Conservation (phyloP, 2,329 filamentous ascomycete genomes). For the Xylariomycetidae sp. region DNA sequence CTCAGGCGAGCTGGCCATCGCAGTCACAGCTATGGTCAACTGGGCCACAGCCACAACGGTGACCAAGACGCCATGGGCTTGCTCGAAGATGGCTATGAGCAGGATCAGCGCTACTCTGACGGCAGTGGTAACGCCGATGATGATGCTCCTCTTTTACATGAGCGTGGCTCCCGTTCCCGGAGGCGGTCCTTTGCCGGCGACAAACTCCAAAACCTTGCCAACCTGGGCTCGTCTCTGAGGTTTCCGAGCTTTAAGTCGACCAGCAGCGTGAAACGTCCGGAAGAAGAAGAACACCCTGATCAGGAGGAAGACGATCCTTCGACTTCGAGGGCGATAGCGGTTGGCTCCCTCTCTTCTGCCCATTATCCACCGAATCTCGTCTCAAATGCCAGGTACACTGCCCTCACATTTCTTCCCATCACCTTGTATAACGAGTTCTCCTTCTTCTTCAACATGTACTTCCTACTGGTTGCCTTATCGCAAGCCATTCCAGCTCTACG, state of each 20-base stretch:
- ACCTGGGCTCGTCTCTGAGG: conserved; percentile 50
- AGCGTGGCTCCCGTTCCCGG: conserved; percentile 28
- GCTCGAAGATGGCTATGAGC: conserved; percentile 57
- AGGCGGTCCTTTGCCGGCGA: conserved; percentile 36
- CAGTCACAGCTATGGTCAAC: conserved; percentile 54
- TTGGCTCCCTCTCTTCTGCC: conserved; percentile 67
- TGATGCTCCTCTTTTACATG: conserved; percentile 67
- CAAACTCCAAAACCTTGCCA: conserved; percentile 38
- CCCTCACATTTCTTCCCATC: conserved; percentile 86
- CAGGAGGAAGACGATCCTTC: conserved; percentile 58
- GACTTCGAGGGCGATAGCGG: conserved; percentile 68
- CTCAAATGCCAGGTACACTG: conserved; percentile 96
- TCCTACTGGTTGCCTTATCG: conserved; percentile 88
- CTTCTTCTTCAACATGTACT: conserved; percentile 99
- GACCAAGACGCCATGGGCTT: conserved; percentile 65
- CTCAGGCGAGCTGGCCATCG: conserved; percentile 53
- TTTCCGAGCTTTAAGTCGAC: conserved; percentile 64
- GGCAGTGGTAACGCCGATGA: conserved; percentile 59
- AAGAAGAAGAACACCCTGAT: conserved; percentile 45
- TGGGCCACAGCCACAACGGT: conserved; percentile 51
- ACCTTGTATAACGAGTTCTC: conserved; percentile 99
- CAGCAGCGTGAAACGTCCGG: conserved; percentile 28
- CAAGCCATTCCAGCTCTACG: conserved; percentile 85
- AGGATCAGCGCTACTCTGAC: conserved; percentile 53
- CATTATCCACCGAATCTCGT: conserved; percentile 87